Conservation (phyloP, 495 filamentous ascomycete genomes). For the Neurospora intermedia region DNA sequence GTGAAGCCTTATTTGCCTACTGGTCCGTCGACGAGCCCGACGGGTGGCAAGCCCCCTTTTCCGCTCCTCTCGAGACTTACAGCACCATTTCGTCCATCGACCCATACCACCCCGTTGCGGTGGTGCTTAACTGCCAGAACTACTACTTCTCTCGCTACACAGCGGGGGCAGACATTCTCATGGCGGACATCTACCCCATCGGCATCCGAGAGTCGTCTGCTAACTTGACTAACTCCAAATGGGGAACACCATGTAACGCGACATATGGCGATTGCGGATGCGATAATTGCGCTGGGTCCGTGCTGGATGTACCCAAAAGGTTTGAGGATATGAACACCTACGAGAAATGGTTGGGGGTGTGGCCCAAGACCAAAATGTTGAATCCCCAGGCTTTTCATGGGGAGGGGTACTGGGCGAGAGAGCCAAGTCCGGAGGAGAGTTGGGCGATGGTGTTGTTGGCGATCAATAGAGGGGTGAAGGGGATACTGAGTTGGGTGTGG, state of each 20-base stretch:
- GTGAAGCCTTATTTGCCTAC: constrained; percentile 47
- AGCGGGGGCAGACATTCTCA: constrained; percentile 51
- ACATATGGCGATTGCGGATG: constrained; percentile 67
- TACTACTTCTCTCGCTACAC: constrained; percentile 57
- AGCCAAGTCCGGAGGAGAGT: constrained; percentile 45
- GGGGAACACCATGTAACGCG: constrained; percentile 47
- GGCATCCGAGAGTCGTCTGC: constrained; percentile 21
- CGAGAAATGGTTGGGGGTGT: constrained; percentile 31
- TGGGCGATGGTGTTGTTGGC: constrained; percentile 49
- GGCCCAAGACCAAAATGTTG: constrained; percentile 46
- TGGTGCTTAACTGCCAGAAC: constrained; percentile 60
- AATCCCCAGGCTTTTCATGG: constrained; percentile 56
- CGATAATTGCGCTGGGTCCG: constrained; percentile 49
- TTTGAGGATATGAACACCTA: constrained; percentile 41
- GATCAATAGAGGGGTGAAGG: constrained; percentile 54
- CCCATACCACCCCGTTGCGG: constrained; percentile 57
- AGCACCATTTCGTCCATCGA: constrained; percentile 45
- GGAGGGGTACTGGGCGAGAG: constrained; percentile 49
- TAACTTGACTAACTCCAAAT: constrained; percentile 40
- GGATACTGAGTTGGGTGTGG: constrained; percentile 42
- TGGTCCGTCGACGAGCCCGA: constrained; percentile 65
- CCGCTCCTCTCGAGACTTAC: constrained; percentile 26
- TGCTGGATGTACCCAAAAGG: constrained; percentile 45
- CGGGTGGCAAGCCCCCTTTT: constrained; percentile 50
- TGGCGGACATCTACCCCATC: constrained; percentile 58